Evolutionary conservation across 768 basidiomycete genomes (phyloP).

Genomic region (Lactarius trivialis): DNA sequence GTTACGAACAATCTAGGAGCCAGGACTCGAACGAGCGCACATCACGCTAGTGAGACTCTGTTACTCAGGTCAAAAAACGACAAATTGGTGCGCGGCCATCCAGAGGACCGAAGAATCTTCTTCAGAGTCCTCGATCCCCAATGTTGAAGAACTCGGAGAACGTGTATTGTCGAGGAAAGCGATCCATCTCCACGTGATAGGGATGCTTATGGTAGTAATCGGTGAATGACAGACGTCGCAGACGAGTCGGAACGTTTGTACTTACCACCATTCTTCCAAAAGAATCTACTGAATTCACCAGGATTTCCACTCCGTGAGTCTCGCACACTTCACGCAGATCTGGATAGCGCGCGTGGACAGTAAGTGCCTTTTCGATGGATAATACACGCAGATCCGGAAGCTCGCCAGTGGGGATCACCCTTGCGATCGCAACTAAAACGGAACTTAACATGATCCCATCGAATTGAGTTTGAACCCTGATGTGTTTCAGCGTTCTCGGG

Average conservation of each 20-base stretch:
- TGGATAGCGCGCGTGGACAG: not conserved
- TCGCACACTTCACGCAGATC: not conserved
- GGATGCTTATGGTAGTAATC: not conserved
- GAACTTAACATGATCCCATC: not conserved
- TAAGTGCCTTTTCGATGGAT: constrained; percentile 3
- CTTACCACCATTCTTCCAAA: constrained; percentile 6
- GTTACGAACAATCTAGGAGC: not conserved
- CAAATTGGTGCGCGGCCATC: too few relatives aligned
- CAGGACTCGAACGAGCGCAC: not conserved
- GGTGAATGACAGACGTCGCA: too few relatives aligned
- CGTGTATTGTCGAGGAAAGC: constrained; percentile 11
- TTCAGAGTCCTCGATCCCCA: not conserved
- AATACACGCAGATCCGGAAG: constrained; percentile 5
- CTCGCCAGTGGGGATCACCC: not conserved
- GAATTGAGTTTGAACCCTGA: constrained; percentile 6
- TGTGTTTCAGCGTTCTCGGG: constrained; percentile 8
- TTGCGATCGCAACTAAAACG: not conserved
- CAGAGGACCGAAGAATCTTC: not conserved
- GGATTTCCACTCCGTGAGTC: not conserved
- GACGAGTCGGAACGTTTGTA: too few relatives aligned
- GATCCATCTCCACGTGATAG: constrained; percentile 13
- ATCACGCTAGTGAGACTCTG: not conserved
- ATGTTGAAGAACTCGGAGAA: constrained; percentile 11
- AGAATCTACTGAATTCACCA: constrained; percentile 1
- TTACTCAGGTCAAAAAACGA: not conserved